Evolutionary conservation across 257 asterid genomes (phyloP).

Genomic region (Rehmannia glutinosa): DNA sequence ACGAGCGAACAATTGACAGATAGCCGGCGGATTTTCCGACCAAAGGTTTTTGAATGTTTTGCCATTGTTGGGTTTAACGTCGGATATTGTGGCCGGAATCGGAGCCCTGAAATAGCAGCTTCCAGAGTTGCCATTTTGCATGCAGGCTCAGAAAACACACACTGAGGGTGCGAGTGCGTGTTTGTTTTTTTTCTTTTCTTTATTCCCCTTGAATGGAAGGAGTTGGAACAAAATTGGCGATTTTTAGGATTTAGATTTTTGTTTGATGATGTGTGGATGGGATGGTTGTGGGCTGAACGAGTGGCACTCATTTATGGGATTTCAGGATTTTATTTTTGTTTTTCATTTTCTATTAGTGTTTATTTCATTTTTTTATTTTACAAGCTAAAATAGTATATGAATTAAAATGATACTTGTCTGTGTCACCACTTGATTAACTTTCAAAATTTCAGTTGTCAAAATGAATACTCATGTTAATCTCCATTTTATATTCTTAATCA

Average conservation of each 20-base stretch:
- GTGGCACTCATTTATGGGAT: slow-evolving; percentile 17
- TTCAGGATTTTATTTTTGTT: not conserved
- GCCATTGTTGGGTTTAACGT: not conserved
- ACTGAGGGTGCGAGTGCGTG: not conserved
- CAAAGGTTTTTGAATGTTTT: not conserved
- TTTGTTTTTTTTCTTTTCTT: not conserved
- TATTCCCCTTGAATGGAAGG: not conserved
- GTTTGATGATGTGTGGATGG: not conserved
- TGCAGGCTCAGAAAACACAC: slow-evolving; percentile 1
- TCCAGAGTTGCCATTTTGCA: slow-evolving; percentile 30
- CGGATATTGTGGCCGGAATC: slow-evolving; percentile 21
- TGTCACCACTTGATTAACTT: too few relatives aligned
- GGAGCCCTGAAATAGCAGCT: slow-evolving; percentile 26
- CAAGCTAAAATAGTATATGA: too few relatives aligned
- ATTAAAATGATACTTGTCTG: too few relatives aligned
- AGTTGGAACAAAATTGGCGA: not conserved
- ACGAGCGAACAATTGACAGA: slow-evolving; percentile 30
- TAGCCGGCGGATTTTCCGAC: slow-evolving; percentile 20
- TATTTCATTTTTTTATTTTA: too few relatives aligned
- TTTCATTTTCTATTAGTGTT: too few relatives aligned
- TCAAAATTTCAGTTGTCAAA: too few relatives aligned
- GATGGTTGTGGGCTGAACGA: slow-evolving; percentile 8
- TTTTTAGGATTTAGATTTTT: not conserved
- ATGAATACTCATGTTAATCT: too few relatives aligned
- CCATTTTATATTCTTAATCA: too few relatives aligned